phyloP scores from a whole-genome alignment of 768 basidiomycete genomes.

The Mycena latifolia region DNA sequence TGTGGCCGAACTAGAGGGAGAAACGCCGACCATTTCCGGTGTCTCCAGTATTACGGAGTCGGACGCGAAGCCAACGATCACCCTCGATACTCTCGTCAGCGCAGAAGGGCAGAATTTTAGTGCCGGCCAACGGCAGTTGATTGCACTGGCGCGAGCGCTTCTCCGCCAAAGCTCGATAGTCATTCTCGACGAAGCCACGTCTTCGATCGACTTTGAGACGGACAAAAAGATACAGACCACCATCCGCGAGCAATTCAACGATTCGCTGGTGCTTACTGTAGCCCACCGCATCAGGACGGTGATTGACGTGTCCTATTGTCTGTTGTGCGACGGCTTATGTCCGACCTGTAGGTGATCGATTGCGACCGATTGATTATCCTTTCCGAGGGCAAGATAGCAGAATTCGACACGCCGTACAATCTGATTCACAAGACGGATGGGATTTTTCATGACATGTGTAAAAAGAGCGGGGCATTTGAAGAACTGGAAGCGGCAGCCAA shows the following conservation, averaged over 20 bases:
- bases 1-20: conserved; percentile 58
- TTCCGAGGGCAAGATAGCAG: conserved; percentile 47
- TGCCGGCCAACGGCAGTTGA: conserved; percentile 86
- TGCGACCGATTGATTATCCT: conserved; percentile 75
- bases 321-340: conserved; percentile 65
- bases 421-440: conserved; percentile 43
- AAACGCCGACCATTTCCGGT: conserved; percentile 55
- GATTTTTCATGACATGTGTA: conserved; percentile 63
- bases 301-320: neutral
- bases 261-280: conserved; percentile 60
- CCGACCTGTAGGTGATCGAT: conserved; percentile 62
- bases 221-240: conserved; percentile 88
- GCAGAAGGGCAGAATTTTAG: too few species aligned
- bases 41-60: conserved; percentile 3
- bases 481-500: conserved; percentile 42
- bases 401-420: neutral
- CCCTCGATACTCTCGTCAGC: too few species aligned
- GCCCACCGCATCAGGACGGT: conserved; percentile 3
- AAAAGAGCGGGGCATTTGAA: conserved; percentile 44
- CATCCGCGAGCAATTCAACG: conserved; percentile 87
- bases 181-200: conserved; percentile 86
- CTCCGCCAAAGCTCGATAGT: conserved; percentile 78
- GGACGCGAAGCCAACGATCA: too few species aligned
- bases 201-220: conserved; percentile 84
- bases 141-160: conserved; percentile 86